phyloP scores from a whole-genome alignment of 345 rosid species.

The Draba incana region DNA sequence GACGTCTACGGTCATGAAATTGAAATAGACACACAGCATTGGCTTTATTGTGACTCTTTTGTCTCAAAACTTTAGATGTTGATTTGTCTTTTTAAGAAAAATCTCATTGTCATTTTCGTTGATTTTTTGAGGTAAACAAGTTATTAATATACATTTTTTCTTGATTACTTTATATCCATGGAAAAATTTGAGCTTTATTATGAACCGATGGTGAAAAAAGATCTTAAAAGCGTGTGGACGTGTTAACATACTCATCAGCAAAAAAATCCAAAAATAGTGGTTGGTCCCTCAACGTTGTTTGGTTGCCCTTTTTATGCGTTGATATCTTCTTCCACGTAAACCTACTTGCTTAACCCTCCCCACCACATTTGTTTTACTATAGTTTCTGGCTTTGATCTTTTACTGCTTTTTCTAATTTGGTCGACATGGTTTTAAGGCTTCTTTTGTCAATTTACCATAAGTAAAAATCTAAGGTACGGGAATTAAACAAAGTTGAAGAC shows the following conservation, averaged over 20 bases:
- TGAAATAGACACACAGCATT: not conserved
- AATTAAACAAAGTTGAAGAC: too few relatives aligned
- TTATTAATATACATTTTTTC: not conserved
- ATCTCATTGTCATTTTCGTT: conserved; percentile 16
- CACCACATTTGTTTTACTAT: conserved; percentile 8
- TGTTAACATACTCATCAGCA: conserved; percentile 30
- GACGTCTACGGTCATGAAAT: conserved; percentile 33
- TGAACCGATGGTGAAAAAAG: conserved; percentile 26
- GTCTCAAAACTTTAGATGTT: conserved; percentile 22
- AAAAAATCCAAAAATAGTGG: conserved; percentile 32
- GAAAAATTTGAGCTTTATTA: conserved; percentile 30
- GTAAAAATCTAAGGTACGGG: too few relatives aligned
- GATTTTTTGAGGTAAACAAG: conserved; percentile 7
- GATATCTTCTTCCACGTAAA: conserved; percentile 38
- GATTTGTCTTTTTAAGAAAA: conserved; percentile 25
- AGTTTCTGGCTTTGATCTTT: conserved; percentile 4
- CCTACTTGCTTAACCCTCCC: conserved; percentile 8
- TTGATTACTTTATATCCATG: conserved; percentile 12
- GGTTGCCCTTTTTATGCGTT: conserved; percentile 20
- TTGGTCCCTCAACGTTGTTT: conserved; percentile 22
- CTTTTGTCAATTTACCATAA: not conserved
- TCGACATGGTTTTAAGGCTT: conserved; percentile 9
- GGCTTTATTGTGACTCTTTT: conserved; percentile 23
- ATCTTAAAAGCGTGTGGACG: conserved; percentile 35
- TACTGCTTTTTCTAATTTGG: conserved; percentile 16